phyloP scores from a whole-genome alignment of 441 rosid genomes.

The Flueggea neowawraea region DNA sequence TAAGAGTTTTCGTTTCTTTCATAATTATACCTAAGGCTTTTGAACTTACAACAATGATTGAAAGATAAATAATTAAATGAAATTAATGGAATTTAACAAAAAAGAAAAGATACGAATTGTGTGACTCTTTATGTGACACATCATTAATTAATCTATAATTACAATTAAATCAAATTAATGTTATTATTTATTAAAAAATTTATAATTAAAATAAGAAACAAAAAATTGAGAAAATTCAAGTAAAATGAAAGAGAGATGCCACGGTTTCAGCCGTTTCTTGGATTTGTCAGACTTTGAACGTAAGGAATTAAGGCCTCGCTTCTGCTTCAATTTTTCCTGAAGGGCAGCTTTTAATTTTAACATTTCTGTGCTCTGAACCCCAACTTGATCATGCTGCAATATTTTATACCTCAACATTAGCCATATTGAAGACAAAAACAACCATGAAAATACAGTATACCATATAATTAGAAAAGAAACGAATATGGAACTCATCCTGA shows the following conservation, averaged over 20 bases:
- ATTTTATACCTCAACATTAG: conserved; percentile 16
- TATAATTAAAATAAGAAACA: too few species aligned
- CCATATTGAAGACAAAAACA: not conserved
- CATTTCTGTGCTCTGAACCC: conserved; percentile 74
- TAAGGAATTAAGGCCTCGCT: conserved; percentile 42
- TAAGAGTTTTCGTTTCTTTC: too few species aligned
- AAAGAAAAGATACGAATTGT: too few species aligned
- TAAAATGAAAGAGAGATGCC: too few species aligned
- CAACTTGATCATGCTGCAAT: conserved; percentile 57
- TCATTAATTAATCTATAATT: too few species aligned
- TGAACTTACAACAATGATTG: too few species aligned
- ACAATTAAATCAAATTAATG: too few species aligned
- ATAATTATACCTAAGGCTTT: too few species aligned
- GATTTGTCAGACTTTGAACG: conserved; percentile 42
- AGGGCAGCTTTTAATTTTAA: conserved; percentile 73
- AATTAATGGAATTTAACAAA: too few species aligned
- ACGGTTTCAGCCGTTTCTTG: conserved; percentile 29
- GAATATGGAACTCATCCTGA: not conserved
- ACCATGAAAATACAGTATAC: not conserved
- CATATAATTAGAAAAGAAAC: not conserved
- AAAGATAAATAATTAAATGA: too few species aligned
- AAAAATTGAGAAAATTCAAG: conserved; percentile 18
- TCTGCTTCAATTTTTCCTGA: conserved; percentile 71
- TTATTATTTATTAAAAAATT: too few species aligned
- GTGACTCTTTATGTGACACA: too few species aligned